Evolutionary conservation across 257 asterid species (phyloP).

Genomic region (Solanum tarapatanum): DNA sequence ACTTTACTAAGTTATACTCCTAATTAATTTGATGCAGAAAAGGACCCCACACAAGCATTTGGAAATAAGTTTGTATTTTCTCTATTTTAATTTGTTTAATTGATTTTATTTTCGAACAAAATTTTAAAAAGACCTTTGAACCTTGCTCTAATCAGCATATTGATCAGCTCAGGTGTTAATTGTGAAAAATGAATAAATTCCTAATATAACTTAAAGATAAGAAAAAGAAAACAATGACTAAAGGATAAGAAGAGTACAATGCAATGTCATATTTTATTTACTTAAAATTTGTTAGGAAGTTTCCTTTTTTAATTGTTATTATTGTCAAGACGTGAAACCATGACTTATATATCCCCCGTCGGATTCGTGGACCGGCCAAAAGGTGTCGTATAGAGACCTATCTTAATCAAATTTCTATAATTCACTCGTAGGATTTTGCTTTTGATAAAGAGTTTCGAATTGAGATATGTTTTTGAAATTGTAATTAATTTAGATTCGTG

Average conservation of each 20-base stretch:
- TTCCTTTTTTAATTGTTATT: background rate
- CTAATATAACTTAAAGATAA: background rate
- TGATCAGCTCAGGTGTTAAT: background rate
- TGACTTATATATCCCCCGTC: background rate
- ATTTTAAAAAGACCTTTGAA: too few species aligned
- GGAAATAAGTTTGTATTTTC: background rate
- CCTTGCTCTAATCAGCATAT: background rate
- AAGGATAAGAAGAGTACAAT: background rate
- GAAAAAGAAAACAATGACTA: background rate
- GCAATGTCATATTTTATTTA: background rate
- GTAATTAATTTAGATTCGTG: background rate
- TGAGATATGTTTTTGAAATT: fast-evolving
- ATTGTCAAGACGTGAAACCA: background rate
- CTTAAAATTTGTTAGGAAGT: background rate
- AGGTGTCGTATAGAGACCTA: background rate
- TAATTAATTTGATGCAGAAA: background rate
- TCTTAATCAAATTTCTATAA: background rate
- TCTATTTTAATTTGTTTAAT: too few species aligned
- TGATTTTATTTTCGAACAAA: too few species aligned
- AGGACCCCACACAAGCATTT: background rate
- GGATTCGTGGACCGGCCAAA: background rate
- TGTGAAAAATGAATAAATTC: background rate
- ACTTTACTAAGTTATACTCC: background rate
- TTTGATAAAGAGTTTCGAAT: background rate
- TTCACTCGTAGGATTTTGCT: background rate